Evolutionary conservation across 768 basidiomycete species (phyloP), one percentile per base, ranked within the genome.

Genomic region (Leccinum sublutescens): DNA sequence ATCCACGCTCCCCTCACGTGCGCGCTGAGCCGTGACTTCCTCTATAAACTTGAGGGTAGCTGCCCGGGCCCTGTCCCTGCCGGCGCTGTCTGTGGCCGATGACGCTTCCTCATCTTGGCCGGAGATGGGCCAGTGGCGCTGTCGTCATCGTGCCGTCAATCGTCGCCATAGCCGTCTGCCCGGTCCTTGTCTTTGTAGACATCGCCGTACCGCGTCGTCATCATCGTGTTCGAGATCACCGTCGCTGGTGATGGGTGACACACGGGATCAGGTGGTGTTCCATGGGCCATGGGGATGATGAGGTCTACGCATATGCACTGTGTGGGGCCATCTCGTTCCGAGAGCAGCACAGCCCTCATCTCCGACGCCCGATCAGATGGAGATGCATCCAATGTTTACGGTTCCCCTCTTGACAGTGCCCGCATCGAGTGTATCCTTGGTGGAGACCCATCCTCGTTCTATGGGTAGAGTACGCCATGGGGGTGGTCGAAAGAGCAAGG

Each of bases 321-420:
- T 69, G 69, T 59, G 68, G 68, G n/a, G 25, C 25, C 69, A 69
- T 43, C 4, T 49, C 1, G 38, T 50, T 23, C 4, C 57, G 19
- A 38, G 17, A 14, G 17, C 51, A 21, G 53, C 12, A 17, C 56
- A 54, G 19, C 51, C 53, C 11, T 15, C 61, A 7, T 9, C 51
- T n/a, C 19, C 33, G 21, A 48, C 49, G 2, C 33, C 17, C 6
- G 48, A 48, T 49, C 25, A 4, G 14, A n/a, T 2, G 15, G 55
- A 50, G 21, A 52, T 68, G 33, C 68, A 74, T 19, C 72, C 70
- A 12, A 72, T 74, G 71, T 74, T 72, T 27, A 64, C 64, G 0
- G 62, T 72, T 2, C 71, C 71, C 9, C 68, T 71, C n/a, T 47
- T 69, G 38, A 71, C 70, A 21, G 17, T 68, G 0, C 66, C 71